These are phyloP conservation scores for Oehlia diaphana DNA, from an alignment of 192 early-diverging fungal genomes.

Conservation along the genomic window DNA sequence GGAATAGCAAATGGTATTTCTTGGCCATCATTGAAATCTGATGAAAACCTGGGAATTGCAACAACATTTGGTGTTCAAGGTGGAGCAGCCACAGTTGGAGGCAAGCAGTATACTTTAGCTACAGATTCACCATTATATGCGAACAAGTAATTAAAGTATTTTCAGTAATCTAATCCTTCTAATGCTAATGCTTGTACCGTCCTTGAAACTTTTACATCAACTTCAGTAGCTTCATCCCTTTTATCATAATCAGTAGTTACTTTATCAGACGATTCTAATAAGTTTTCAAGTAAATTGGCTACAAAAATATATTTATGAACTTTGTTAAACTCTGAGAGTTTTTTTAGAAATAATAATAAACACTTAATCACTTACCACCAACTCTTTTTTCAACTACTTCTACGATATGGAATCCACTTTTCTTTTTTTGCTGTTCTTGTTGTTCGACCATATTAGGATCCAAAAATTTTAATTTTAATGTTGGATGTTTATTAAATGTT, in stretches of 20 bases:
- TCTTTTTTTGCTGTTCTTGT: conserved; percentile 9
- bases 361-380: conserved; percentile 34
- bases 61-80: conserved; percentile 86
- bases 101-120: conserved; percentile 59
- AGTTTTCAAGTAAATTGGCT: conserved; percentile 37
- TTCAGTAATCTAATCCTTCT: conserved; percentile 38
- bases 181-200: conserved; percentile 45
- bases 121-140: conserved; percentile 46
- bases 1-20: conserved; percentile 67
- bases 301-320: conserved; percentile 13
- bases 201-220: conserved; percentile 27
- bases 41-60: conserved; percentile 61
- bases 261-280: conserved; percentile 32
- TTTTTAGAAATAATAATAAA: background rate
- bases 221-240: conserved; percentile 28
- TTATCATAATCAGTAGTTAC: conserved; percentile 28
- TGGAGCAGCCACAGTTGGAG: conserved; percentile 66
- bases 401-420: background rate
- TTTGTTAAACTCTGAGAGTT: background rate
- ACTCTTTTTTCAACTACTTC: conserved; percentile 35
- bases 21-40: conserved; percentile 79
- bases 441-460: conserved; percentile 38
- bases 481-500: conserved; percentile 67
- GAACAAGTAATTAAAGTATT: conserved; percentile 17
- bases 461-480: conserved; percentile 59